Conservation (phyloP, 73 alveolate species). For the Diophrys appendiculata region DNA sequence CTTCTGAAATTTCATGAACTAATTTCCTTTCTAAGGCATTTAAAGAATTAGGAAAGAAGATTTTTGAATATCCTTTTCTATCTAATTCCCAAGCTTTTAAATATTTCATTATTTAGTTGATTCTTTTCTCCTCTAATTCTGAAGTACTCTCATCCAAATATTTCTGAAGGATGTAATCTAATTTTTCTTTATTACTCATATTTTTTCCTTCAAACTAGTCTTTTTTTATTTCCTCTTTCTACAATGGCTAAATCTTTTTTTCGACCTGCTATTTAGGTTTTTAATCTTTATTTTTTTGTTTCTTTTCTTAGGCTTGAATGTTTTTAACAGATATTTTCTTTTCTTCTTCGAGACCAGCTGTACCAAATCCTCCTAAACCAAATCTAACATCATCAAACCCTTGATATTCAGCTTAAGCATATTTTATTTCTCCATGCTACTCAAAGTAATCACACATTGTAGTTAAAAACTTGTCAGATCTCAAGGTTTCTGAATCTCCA, state of each 20-base stretch:
- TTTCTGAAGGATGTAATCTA: not conserved
- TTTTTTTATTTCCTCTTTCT: slow-evolving; percentile 38
- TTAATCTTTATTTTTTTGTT: slow-evolving; percentile 39
- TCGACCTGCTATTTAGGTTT: slow-evolving; percentile 39
- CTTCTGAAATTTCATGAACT: not conserved
- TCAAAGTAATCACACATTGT: slow-evolving; percentile 76
- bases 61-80: not conserved
- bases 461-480: slow-evolving; percentile 65
- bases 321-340: slow-evolving; percentile 30
- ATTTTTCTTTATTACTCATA: not conserved
- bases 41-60: not conserved
- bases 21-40: not conserved
- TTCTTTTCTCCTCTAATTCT: too few relatives aligned
- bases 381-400: slow-evolving; percentile 78
- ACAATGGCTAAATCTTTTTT: slow-evolving; percentile 55
- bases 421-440: slow-evolving; percentile 62
- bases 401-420: slow-evolving; percentile 72
- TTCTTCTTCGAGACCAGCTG: not conserved
- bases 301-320: slow-evolving; percentile 38
- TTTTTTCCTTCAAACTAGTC: slow-evolving; percentile 10
- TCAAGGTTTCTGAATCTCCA: slow-evolving; percentile 91
- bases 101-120: not conserved
- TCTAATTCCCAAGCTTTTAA: not conserved
- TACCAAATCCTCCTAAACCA: slow-evolving; percentile 57
- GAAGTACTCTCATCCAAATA: not conserved